Conservation (phyloP, 306 rosid genomes). For the Cicer judaicum region DNA sequence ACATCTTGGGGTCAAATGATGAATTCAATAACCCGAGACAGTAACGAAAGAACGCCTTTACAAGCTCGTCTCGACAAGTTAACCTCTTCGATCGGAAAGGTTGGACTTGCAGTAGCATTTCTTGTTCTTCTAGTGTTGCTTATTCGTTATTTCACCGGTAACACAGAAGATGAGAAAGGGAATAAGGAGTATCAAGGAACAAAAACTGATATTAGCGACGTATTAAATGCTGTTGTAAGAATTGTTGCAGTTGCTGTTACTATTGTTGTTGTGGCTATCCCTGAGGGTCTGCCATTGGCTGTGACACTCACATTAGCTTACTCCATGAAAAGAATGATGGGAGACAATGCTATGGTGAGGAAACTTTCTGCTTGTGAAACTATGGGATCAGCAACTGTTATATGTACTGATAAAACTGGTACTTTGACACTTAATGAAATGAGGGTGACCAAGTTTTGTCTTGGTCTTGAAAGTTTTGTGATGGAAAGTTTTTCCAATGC, state of each 20-base stretch:
- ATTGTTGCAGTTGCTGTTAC: conserved; percentile 81
- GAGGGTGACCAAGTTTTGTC: conserved; percentile 76
- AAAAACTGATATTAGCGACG: conserved; percentile 47
- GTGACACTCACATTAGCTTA: conserved; percentile 87
- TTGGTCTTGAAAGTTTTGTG: conserved; percentile 59
- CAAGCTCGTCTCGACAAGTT: conserved; percentile 83
- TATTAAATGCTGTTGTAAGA: conserved; percentile 58
- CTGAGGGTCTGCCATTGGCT: conserved; percentile 90
- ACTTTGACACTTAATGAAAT: conserved; percentile 79
- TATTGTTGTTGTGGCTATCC: conserved; percentile 92
- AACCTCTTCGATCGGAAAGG: conserved; percentile 84
- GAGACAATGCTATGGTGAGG: conserved; percentile 91
- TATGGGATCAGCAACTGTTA: conserved; percentile 93
- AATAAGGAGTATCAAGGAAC: conserved; percentile 54
- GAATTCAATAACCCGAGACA: conserved; percentile 75
- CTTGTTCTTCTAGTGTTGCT: conserved; percentile 76
- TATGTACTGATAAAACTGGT: conserved; percentile 87
- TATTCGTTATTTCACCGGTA: conserved; percentile 77
- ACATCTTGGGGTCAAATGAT: conserved; percentile 93
- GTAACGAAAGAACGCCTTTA: conserved; percentile 71
- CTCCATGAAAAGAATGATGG: conserved; percentile 97
- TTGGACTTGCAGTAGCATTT: conserved; percentile 84
- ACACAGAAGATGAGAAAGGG: conserved; percentile 60
- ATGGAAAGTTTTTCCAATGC: conserved; percentile 46
- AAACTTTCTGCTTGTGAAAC: conserved; percentile 89